Conservation (phyloP, 495 filamentous ascomycete genomes). For the Penicillium angulare region DNA sequence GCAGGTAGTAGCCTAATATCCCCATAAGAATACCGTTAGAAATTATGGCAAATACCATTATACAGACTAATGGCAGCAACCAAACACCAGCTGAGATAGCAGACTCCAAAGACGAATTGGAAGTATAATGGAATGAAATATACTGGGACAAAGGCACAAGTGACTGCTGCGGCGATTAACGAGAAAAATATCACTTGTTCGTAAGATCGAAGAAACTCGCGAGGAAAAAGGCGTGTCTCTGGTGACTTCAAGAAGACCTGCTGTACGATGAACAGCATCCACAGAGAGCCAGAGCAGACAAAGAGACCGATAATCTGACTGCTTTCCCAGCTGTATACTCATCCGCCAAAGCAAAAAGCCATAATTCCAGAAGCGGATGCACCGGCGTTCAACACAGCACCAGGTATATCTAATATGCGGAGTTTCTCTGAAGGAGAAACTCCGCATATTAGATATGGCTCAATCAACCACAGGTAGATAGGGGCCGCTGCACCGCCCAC, state of each 20-base stretch:
- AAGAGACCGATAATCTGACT: constrained; percentile 3
- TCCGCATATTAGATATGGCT: too few relatives aligned
- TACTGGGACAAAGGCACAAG: constrained; percentile 26
- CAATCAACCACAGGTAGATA: constrained; percentile 12
- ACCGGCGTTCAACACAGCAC: too few relatives aligned
- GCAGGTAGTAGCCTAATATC: constrained; percentile 49
- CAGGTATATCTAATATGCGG: too few relatives aligned
- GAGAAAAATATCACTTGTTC: too few relatives aligned
- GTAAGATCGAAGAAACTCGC: too few relatives aligned
- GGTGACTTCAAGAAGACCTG: constrained; percentile 1
- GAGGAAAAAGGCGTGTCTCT: too few relatives aligned
- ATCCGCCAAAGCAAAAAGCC: too few relatives aligned
- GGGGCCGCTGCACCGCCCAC: neutral
- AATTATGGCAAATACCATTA: constrained; percentile 14
- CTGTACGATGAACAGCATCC: constrained; percentile 28
- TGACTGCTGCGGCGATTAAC: too few relatives aligned
- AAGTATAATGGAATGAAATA: constrained; percentile 55
- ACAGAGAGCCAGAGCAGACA: constrained; percentile 45
- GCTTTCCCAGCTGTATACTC: too few relatives aligned
- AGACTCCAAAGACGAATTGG: constrained; percentile 41
- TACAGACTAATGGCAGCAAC: constrained; percentile 25
- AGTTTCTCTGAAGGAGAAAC: too few relatives aligned
- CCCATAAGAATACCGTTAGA: constrained; percentile 41
- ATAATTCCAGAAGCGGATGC: too few relatives aligned
- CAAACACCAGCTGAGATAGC: constrained; percentile 37